Base-by-base conservation (phyloP, 345 rosid genomes). In the Euphorbia pulcherrima region DNA sequence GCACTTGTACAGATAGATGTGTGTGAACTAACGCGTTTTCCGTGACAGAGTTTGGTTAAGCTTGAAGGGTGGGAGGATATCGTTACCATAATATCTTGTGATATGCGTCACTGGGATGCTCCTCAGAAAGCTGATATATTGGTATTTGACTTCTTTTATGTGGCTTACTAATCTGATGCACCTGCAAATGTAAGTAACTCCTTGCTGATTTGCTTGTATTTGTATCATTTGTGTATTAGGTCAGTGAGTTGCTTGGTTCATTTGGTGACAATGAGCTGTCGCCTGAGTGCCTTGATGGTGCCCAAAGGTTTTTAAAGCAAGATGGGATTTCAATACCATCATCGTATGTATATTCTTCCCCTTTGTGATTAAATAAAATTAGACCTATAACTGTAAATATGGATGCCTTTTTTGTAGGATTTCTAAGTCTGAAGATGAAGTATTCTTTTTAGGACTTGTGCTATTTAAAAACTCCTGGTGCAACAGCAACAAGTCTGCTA, bases 251-350 rank as follows among this genome's bases (percentile, higher is more conserved):
- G 79, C 81, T 94, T 41, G 99, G 99, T 61, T 91, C 99, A 76
- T 89, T 94, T 78, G 99, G 99, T 57, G 99, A 94, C 82, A 94
- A 94, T 83, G 97, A 94, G 84, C 87, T 94, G 58, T 94, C 99
- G 74, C 99, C 99, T 14, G 97, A 94, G 72, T 92, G 99, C 78
- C 96, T 94, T 67, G 99, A 94, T 79, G 99, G 99, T 75, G 99
- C 99, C n/a, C 97, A 94, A 75, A 79, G 90, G 83, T 91, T 91
- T 78, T 67, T 92, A 83, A 94, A 92, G 82, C 66, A 78, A 75
- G 97, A 92, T 68, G 99, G 97, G 68, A 91, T 94, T 72, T 94
- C 99, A 52, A 92, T 94, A 80, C 99, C 99, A 73, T 84, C 93
- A 74, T 87, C 89, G 97, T 92, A 86, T 52, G 99, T 86, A 63